These are phyloP conservation scores for Bocquillonia castaneifolia DNA, from an alignment of 441 rosid species.

Conservation along the genomic window DNA sequence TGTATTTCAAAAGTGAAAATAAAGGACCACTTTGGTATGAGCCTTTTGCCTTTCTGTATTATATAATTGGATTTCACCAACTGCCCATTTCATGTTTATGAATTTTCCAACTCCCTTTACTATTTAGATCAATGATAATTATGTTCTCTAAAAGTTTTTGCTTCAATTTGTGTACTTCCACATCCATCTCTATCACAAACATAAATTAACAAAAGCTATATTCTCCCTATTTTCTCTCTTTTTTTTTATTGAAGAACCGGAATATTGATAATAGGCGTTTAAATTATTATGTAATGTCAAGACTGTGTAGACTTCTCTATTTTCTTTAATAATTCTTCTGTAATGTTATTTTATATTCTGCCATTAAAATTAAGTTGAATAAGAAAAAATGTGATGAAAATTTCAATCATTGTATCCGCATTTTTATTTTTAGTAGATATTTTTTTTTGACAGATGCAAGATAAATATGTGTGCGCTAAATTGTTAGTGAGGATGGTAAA, in stretches of 20 bases:
- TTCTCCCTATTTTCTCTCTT: background rate
- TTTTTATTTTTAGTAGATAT: too few relatives aligned
- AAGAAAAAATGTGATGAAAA: too few relatives aligned
- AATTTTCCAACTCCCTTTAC: slow-evolving; percentile 9
- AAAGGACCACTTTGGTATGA: slow-evolving; percentile 10
- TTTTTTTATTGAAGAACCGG: too few relatives aligned
- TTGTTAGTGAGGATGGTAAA: background rate
- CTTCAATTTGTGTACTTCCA: slow-evolving; percentile 23
- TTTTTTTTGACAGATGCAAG: too few relatives aligned
- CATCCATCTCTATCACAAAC: slow-evolving; percentile 17
- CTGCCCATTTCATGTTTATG: slow-evolving; percentile 4
- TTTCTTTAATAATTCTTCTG: background rate
- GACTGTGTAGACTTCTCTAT: too few relatives aligned
- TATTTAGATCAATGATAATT: slow-evolving; percentile 20
- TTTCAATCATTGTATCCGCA: too few relatives aligned
- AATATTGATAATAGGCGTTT: too few relatives aligned
- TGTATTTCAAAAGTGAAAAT: slow-evolving; percentile 24
- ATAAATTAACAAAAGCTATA: background rate
- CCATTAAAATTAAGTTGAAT: too few relatives aligned
- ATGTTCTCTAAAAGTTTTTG: slow-evolving; percentile 19
- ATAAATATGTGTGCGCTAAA: too few relatives aligned
- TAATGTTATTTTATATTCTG: too few relatives aligned
- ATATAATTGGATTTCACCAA: background rate
- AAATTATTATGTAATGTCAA: too few relatives aligned
- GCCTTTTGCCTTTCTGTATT: background rate